Percentiles rank a stretch among this genome's conserved stretches.
Evolutionary conservation across 129 eudicot species (phyloP).

Genomic region (sunflower (Helianthus annuus)): DNA sequence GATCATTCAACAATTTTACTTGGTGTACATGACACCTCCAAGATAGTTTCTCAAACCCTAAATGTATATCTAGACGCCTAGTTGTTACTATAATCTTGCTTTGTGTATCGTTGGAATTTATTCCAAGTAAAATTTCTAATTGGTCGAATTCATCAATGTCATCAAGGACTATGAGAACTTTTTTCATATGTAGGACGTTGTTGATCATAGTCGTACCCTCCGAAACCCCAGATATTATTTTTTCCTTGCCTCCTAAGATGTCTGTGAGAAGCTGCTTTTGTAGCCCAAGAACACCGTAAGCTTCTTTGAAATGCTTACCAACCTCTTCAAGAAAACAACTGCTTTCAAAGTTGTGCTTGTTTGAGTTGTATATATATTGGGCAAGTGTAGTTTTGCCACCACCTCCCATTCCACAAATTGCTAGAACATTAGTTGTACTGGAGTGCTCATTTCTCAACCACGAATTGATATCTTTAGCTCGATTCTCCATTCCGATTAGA

Average conservation of each 20-base stretch:
- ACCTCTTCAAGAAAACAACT: slow-evolving; percentile 10
- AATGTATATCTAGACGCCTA: slow-evolving; percentile 13
- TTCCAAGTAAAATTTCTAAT: slow-evolving; percentile 10
- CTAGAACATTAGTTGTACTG: neutral
- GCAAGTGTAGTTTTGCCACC: slow-evolving; percentile 37
- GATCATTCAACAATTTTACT: neutral
- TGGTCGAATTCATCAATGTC: slow-evolving; percentile 12
- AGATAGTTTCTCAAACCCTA: neutral
- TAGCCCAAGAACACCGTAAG: slow-evolving; percentile 17
- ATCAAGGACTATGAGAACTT: slow-evolving; percentile 13
- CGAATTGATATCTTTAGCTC: neutral
- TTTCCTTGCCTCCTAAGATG: neutral
- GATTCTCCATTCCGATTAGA: slow-evolving; percentile 18
- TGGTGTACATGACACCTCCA: neutral
- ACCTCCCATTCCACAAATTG: slow-evolving; percentile 40
- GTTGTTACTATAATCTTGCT: slow-evolving; percentile 29
- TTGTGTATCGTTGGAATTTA: neutral
- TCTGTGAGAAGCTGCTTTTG: slow-evolving; percentile 3
- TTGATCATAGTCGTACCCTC: slow-evolving; percentile 6
- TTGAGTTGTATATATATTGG: slow-evolving; percentile 7
- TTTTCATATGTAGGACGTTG: neutral
- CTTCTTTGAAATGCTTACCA: slow-evolving; percentile 6
- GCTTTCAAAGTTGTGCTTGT: slow-evolving; percentile 17
- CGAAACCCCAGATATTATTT: neutral
- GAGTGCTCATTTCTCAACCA: slow-evolving; percentile 26